Percentiles rank a stretch among this genome's conserved stretches.
These are phyloP conservation scores for Apiospora hydei DNA, from an alignment of 2,329 filamentous ascomycete genomes.

Conservation along the genomic window DNA sequence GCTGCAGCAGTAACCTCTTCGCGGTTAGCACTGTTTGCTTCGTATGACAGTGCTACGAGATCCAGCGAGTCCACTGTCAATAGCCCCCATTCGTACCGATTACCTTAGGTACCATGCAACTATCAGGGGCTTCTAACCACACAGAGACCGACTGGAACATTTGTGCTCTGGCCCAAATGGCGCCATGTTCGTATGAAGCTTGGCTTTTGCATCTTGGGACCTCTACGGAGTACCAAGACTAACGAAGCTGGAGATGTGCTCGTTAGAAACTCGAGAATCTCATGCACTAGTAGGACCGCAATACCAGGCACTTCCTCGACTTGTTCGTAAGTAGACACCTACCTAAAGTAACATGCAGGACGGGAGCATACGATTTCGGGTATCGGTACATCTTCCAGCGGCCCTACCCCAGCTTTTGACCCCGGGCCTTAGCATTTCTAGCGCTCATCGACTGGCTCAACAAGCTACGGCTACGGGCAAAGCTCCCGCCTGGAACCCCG, in stretches of 20 bases:
- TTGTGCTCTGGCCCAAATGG: not conserved
- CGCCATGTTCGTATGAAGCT: not conserved
- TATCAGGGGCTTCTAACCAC: not conserved
- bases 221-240: not conserved
- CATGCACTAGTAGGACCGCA: not conserved
- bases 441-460: conserved; percentile 11
- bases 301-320: not conserved
- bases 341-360: not conserved
- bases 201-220: not conserved
- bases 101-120: not conserved
- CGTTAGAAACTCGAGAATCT: not conserved
- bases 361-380: not conserved
- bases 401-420: conserved; percentile 29
- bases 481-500: conserved; percentile 25
- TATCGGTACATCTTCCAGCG: not conserved
- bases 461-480: not conserved
- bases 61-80: not conserved
- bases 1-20: not conserved
- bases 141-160: not conserved
- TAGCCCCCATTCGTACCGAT: not conserved
- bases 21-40: not conserved
- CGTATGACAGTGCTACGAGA: not conserved
- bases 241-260: not conserved
- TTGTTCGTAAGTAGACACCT: not conserved
- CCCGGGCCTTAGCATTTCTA: conserved; percentile 24